These are phyloP conservation scores for Meyerozyma athensensis DNA, from an alignment of 1,139 yeast genomes.

Conservation along the genomic window DNA sequence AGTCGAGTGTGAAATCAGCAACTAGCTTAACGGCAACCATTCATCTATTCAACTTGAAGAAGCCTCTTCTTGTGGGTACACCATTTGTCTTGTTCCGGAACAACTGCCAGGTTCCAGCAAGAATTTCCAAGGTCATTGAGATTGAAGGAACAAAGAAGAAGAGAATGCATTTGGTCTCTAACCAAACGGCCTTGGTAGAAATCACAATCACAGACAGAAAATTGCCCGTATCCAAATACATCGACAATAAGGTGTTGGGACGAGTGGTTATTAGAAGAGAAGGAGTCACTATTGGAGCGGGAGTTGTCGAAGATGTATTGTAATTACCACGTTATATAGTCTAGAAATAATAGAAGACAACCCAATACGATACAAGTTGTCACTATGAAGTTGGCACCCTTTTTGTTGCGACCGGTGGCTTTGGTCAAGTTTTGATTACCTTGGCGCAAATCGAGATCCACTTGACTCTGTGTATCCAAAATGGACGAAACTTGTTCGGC, in stretches of 20 bases:
- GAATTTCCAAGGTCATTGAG: constrained; percentile 53
- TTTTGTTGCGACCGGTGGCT: constrained; percentile 68
- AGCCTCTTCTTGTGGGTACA: constrained; percentile 79
- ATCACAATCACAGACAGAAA: constrained; percentile 53
- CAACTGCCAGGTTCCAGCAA: constrained; percentile 71
- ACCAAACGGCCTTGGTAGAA: constrained; percentile 68
- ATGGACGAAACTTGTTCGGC: constrained; percentile 66
- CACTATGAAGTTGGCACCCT: constrained; percentile 65
- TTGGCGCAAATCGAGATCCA: constrained; percentile 60
- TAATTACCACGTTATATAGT: constrained; percentile 41
- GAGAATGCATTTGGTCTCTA: constrained; percentile 67
- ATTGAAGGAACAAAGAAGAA: constrained; percentile 48
- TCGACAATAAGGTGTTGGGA: constrained; percentile 63
- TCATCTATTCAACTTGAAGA: constrained; percentile 62
- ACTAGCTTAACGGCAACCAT: constrained; percentile 52
- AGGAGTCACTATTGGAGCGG: constrained; percentile 88
- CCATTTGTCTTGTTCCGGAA: constrained; percentile 82
- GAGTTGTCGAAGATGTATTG: constrained; percentile 38
- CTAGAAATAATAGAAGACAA: constrained; percentile 57
- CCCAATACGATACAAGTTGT: constrained; percentile 60
- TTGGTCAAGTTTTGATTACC: constrained; percentile 72
- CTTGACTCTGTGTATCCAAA: constrained; percentile 66
- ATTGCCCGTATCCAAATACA: constrained; percentile 59
- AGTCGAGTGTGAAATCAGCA: constrained; percentile 43
- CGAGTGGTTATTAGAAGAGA: constrained; percentile 81